Conservation (phyloP, 2,329 filamentous ascomycete genomes). For the Talaromyces sp. region DNA sequence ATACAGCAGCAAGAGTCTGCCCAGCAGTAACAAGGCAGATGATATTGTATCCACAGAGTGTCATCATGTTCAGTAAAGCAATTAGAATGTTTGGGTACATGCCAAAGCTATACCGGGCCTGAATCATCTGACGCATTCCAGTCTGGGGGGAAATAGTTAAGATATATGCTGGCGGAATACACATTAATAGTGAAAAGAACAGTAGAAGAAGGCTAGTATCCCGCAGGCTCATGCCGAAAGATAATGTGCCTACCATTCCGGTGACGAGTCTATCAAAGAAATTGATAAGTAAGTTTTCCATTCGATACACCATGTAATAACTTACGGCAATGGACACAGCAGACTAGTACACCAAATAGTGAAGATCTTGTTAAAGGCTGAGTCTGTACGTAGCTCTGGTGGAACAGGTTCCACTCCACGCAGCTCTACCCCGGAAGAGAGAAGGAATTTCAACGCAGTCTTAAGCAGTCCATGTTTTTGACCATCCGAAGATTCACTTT, state of each 20-base stretch:
- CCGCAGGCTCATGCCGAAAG: constrained; percentile 68
- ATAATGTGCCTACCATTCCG: constrained; percentile 48
- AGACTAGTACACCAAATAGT: constrained; percentile 73
- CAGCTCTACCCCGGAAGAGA: background rate
- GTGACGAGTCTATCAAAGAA: background rate
- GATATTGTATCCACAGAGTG: constrained; percentile 70
- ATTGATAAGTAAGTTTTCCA: background rate
- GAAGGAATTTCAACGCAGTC: background rate
- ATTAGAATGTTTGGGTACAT: constrained; percentile 40
- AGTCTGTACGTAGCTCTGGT: background rate
- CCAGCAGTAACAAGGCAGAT: constrained; percentile 78
- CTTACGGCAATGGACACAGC: constrained; percentile 34
- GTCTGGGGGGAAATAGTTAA: constrained; percentile 60
- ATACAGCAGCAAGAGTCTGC: constrained; percentile 72
- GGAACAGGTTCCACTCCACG: constrained; percentile 2
- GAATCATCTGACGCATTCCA: constrained; percentile 74
- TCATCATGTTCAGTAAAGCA: constrained; percentile 68
- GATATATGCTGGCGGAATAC: background rate
- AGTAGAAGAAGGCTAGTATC: constrained; percentile 69
- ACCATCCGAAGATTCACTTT: background rate
- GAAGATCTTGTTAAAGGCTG: constrained; percentile 71
- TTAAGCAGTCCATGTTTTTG: background rate
- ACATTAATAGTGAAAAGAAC: constrained; percentile 59
- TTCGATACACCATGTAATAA: background rate
- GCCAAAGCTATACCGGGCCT: constrained; percentile 73